Base-by-base conservation (phyloP, 2,329 filamentous ascomycete genomes). In the Aspergillus hiratsukae region DNA sequence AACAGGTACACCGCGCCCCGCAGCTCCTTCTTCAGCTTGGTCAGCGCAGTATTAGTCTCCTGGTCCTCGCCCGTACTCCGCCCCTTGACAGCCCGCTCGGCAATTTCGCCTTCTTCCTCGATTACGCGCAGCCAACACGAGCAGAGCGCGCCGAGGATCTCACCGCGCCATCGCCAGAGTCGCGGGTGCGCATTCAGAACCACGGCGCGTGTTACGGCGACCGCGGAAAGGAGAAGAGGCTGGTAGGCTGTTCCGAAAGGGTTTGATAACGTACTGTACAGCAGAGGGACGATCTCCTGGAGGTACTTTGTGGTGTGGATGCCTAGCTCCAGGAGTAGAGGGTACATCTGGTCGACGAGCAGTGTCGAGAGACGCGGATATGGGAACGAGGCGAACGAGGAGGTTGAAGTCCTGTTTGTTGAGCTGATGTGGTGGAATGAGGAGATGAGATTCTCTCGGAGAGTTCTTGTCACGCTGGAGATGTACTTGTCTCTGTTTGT, bases 131-230 rank as follows among this genome's bases (percentile, higher is more conserved):
- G 69, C 85, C 86, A 90, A 69, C 85, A 87, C 1, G 84, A 67
- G 37, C 81, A 79, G 1, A 90, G 61, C 0, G 82, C 84, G 61
- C 82, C 82, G 48, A 91, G 69, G 5, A 93, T 74, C 57, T 88
- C 84, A 3, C 81, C 83, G 28, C 83, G 77, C 76, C 89, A 86
- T 29, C 76, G 74, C 51, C 76, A 72, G 4, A 95, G 75, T 4
- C 90, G 80, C 10, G 89, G 87, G 86, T 90, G 91, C 57, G 83
- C 84, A 57, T 81, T 86, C 11, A 80, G 62, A 10, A 95, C 74
- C 14, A 87, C 74, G 0, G 76, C 74, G 52, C 84, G 80, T 23
- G 90, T 64, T 1, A 84, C 79, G 19, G 76, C 69, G 2, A 81
- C 70, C 0, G 84, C 81, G 0, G 81, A 76, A 0, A 79, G 53